Evolutionary conservation across 352 stramenopile species (phyloP), one percentile per base, ranked within the genome.

Genomic region (Globisporangium radiosum): DNA sequence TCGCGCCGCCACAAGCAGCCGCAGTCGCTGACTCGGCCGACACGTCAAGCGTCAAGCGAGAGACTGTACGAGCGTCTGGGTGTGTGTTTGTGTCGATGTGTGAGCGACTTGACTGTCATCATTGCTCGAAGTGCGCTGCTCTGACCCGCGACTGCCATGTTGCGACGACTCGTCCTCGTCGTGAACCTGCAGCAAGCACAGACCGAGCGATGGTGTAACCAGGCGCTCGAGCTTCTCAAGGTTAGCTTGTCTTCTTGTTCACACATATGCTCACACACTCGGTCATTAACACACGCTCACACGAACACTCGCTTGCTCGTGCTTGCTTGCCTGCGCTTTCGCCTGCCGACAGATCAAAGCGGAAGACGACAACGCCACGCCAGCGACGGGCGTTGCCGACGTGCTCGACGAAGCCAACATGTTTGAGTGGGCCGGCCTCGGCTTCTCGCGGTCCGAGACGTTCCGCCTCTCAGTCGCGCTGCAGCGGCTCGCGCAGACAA

Each of bases 321-420:
- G 40, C 11, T 7, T 44, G 40, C 11, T 44, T 7, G 7, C 11
- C 17, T 19, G 17, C 17, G 11, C 45, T 36, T n/a, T 9, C 17
- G 44, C 2, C 7, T 7, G n/a, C 14, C 39, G 47, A 40, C 52
- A 73, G 71, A 77, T 82, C 55, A 69, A 78, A 54, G 73, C 69
- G 8, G 77, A 87, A 14, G 77, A 82, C 57, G 78, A 71, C 3
- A 57, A 64, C 43, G 53, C 68, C 0, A 71, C 86, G 5, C 69
- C 64, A 49, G 69, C 70, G 14, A 69, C 66, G 0, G 78, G 77
- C 33, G 70, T 87, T 9, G 77, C 73, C 0, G 80, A 93, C 52
- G 25, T 93, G 19, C 63, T 91, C n/a, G 78, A 91, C 42, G 79
- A 93, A 63, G 81, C 78, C 36, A 88, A 90, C 60, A 87, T 90